Base-by-base conservation (phyloP, 345 rosid species). In the Alliaria petiolata region DNA sequence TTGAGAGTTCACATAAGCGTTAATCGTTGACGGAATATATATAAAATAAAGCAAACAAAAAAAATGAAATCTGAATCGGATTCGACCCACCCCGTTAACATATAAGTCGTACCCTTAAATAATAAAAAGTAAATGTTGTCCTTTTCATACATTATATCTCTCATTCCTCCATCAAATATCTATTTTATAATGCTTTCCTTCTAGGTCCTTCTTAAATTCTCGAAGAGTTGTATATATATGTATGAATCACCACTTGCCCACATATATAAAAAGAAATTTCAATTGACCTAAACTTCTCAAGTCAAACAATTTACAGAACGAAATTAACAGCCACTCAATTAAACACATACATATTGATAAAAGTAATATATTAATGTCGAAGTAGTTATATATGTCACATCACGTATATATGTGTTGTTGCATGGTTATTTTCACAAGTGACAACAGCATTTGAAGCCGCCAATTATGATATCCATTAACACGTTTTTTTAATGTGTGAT, bases 11-110 rank as follows among this genome's bases (percentile, higher is more conserved):
- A 65, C 63, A 71, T 66, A 65, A 57, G 40, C 56, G 38, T 75
- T 76, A 63, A 70, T 40, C 80, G 80, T 70, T 76, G 80, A 76
- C 76, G 43, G 76, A 76, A 76, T 76, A 76, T n/a, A n/a, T n/a
- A 76, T 63, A 47, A 56, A 22, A 31, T 28, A 55, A 70, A 49
- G 60, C 20, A 52, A n/a, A n/a, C n/a, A 0, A 28, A 43, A 17
- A 31, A 70, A 19, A 76, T 39, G 47, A 76, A 76, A 70, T 76
- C 62, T 76, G 76, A 76, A 64, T 64, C 80, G 67, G 80, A 76
- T 76, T 76, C 80, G 80, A 70, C 62, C 71, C 71, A 76, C 71
- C 79, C 79, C 76, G 71, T 76, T 69, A 75, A 62, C 75, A 62
- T 63, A 70, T 59, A 70, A 76, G 80, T 76, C 80, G 67, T 69